phyloP scores from a whole-genome alignment of 768 basidiomycete genomes.

The Lyophyllum decastes region DNA sequence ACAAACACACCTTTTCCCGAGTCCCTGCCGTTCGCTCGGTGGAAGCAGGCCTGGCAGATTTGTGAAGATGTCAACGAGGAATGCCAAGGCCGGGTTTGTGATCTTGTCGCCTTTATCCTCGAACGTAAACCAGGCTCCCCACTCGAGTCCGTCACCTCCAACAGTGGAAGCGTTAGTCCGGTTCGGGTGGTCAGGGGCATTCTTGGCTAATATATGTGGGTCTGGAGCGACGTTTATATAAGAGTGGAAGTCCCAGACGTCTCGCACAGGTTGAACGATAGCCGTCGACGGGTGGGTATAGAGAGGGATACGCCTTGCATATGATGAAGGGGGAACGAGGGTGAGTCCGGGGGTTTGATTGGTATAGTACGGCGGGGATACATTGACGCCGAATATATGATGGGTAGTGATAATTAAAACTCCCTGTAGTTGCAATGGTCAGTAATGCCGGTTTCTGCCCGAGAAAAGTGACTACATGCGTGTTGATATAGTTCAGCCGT shows the following conservation, averaged over 20 bases:
- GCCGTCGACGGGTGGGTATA: conserved; percentile 51
- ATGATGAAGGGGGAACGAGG: conserved; percentile 53
- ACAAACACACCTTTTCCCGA: conserved; percentile 31
- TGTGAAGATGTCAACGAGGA: conserved; percentile 56
- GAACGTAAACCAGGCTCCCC: conserved; percentile 61
- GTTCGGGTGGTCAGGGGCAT: conserved; percentile 34
- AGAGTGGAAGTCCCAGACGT: conserved; percentile 35
- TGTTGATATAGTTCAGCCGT: conserved; percentile 59
- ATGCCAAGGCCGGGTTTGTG: conserved; percentile 49
- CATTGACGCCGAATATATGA: conserved; percentile 55
- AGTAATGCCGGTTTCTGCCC: too few species aligned
- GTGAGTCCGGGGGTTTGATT: conserved; percentile 20
- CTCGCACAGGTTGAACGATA: conserved; percentile 19
- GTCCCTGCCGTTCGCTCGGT: conserved; percentile 38
- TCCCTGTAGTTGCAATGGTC: conserved; percentile 31
- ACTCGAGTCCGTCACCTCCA: conserved; percentile 56
- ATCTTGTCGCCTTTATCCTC: conserved; percentile 41
- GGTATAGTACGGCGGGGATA: conserved; percentile 23
- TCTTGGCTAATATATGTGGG: conserved; percentile 36
- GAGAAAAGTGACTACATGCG: conserved; percentile 27
- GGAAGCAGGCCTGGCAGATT: conserved; percentile 52
- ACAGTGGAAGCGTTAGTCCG: conserved; percentile 40
- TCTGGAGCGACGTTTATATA: conserved; percentile 43
- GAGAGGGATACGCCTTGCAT: conserved; percentile 61
- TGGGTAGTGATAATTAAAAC: conserved; percentile 50